These are phyloP conservation scores for Rhizophagus prolifer DNA, from an alignment of 192 early-diverging fungal species.

Conservation along the genomic window DNA sequence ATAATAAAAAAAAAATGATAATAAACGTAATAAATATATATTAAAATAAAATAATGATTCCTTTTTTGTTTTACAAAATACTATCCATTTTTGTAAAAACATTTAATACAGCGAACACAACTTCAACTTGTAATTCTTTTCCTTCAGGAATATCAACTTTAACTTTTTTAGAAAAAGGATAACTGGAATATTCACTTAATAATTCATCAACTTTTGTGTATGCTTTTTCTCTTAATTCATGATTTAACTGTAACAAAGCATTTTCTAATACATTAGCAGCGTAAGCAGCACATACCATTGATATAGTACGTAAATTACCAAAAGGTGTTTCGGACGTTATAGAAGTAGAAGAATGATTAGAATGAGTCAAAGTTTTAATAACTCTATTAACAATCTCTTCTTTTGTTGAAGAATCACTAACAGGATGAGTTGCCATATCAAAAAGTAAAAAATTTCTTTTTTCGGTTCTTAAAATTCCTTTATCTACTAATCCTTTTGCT, in stretches of 20 bases:
- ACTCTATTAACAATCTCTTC: conserved; percentile 83
- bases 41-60: too few species aligned
- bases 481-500: conserved; percentile 97
- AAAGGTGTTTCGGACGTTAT: conserved; percentile 54
- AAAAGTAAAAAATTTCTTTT: conserved; percentile 95
- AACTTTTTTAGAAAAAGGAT: conserved; percentile 64
- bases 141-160: conserved; percentile 53
- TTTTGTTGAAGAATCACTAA: conserved; percentile 84
- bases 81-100: conserved; percentile 90
- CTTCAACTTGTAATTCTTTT: conserved; percentile 65
- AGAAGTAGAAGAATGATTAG: conserved; percentile 50
- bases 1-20: neutral
- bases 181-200: conserved; percentile 80
- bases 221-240: conserved; percentile 84
- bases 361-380: conserved; percentile 75
- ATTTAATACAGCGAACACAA: conserved; percentile 76
- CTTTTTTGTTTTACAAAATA: conserved; percentile 55
- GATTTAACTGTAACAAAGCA: conserved; percentile 79
- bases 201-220: conserved; percentile 88
- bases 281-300: conserved; percentile 92
- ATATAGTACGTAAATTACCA: conserved; percentile 71
- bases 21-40: too few species aligned
- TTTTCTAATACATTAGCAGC: conserved; percentile 98
- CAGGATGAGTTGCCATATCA: conserved; percentile 97
- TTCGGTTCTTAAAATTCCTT: conserved; percentile 94